Evolutionary conservation across 371 early-diverging fungal species (phyloP), one percentile per base, ranked within the genome.

Genomic region (Rhizopus delemar): DNA sequence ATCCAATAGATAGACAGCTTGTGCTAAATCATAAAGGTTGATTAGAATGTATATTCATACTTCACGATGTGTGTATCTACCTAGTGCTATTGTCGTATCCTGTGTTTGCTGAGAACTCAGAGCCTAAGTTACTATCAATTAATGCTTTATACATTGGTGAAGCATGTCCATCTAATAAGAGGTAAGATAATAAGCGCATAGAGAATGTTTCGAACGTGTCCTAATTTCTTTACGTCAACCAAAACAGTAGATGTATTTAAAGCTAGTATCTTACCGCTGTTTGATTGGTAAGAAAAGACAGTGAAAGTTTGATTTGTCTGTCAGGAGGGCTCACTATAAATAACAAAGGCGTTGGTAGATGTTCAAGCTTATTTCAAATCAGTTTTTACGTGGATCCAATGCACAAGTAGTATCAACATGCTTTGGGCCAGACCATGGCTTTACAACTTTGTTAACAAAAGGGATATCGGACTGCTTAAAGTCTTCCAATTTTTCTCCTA

Each of bases 81-180:
- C 71, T 78, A 35, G 86, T 84, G 56, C 82, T 86, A 28, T 80
- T 74, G 66, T 92, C 91, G 63, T 93, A 95, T 9, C 98, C 98
- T 6, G 93, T 93, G 57, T 89, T 92, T 8, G 93, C 82, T 39
- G 92, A 88, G 75, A 92, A 97, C 57, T 96, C 98, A 0, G 92
- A 84, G 12, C 95, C 97, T n/a, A 97, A 69, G 46, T 91, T 89
- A 39, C 91, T 84, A 67, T 96, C 96, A 46, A 97, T 94, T 68
- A 97, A 78, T n/a, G 93, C 92, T 71, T 94, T 83, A 72, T 94
- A 93, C 92, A 97, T 90, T 11, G 98, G 98, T 9, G 95, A 87
- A 13, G 95, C 86, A 51, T 93, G 88, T 29, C 97, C 96, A 70
- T 91, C 90, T 22, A 91, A 72, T 22, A 97, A 78, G 52, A 97